A percentile compares a stretch with the other conserved stretches of the same genome.
Evolutionary conservation across 2,329 filamentous ascomycete species (phyloP).

Genomic region (Ascochyta lentis): DNA sequence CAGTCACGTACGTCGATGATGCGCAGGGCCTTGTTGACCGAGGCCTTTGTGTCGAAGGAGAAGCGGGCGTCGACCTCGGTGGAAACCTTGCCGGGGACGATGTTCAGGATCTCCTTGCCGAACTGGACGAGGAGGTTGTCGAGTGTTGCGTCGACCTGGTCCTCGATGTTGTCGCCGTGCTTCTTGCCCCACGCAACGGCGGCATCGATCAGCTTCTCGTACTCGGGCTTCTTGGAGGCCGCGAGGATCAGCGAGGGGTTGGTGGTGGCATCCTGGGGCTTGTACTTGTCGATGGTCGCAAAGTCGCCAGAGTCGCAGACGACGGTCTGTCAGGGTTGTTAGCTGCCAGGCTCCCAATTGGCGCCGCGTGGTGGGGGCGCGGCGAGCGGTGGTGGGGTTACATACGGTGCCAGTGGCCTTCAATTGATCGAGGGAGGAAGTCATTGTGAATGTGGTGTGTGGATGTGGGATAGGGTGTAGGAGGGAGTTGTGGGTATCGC

Average conservation of each 20-base stretch:
- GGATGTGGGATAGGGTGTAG: not conserved
- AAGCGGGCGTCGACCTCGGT: constrained; percentile 97
- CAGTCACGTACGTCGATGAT: constrained; percentile 82
- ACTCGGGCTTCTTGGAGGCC: constrained; percentile 97
- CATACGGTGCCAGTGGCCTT: constrained; percentile 96
- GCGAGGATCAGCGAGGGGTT: constrained; percentile 99
- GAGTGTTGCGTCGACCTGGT: constrained; percentile 87
- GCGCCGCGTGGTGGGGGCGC: constrained; percentile 6
- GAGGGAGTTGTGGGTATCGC: constrained; percentile 1
- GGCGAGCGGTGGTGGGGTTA: constrained; percentile 46
- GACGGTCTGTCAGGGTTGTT: constrained; percentile 70
- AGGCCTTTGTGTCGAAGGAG: constrained; percentile 93
- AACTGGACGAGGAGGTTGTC: constrained; percentile 97
- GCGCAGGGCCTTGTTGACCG: constrained; percentile 93
- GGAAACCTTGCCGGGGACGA: constrained; percentile 97
- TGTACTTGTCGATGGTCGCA: constrained; percentile 96
- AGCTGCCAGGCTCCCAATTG: constrained; percentile 7
- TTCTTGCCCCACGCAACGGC: constrained; percentile 87
- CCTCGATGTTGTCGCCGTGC: constrained; percentile 70
- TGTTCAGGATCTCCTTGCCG: constrained; percentile 94
- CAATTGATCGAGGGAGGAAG: constrained; percentile 92
- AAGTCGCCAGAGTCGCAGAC: constrained; percentile 93
- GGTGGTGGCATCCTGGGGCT: constrained; percentile 99
- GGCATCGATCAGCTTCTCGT: constrained; percentile 86
- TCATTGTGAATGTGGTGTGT: constrained; percentile 62